Evolutionary conservation across 768 basidiomycete species (phyloP), one percentile per base, ranked within the genome.

Genomic region (Tephrocybe sp.): DNA sequence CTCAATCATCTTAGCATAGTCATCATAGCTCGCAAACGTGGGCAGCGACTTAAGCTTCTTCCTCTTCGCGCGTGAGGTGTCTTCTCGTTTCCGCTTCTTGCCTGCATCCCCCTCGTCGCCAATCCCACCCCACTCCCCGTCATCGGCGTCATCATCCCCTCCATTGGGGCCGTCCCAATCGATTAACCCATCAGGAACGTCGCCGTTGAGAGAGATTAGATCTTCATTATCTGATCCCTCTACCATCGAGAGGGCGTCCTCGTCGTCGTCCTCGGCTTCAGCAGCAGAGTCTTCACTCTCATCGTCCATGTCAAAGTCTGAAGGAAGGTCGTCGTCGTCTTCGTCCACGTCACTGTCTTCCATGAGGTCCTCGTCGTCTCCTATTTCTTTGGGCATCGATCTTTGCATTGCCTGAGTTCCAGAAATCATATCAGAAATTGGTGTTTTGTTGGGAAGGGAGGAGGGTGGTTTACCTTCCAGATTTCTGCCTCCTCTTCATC

Each of bases 1-100:
- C 64, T 92, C 91, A 51, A 92, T 93, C 80, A 92, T 75, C 69
- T 74, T 83, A 39, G 84, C 86, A 58, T 91, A 93, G 51, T 92
- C 90, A 52, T 93, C 91, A 60, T 92, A 92, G 61, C 82, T 89
- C 10, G 90, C 91, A 62, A 93, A 93, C 32, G 86, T 91, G 4
- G 89, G 88, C 56, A 91, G 62, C 9, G 80, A 75, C 51, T 73
- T 74, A 62, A 79, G 62, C 70, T 84, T 92, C 73, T 90, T 90
- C 68, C 84, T 77, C 68, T 75, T 78, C 61, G 66, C 72, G 51
- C 69, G 67, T 36, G 60, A 64, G 33, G 60, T 66, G 7, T 72
- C 71, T 34, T 67, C 65, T 39, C 70, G 62, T 53, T 80, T 83
- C 52, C 80, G 72, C 63, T 78, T 83, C 56, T 70, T 70, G 55